Percentiles rank a stretch among this genome's conserved stretches.
Conservation (phyloP, 371 early-diverging fungal species). For the Apophysomyces elegans region DNA sequence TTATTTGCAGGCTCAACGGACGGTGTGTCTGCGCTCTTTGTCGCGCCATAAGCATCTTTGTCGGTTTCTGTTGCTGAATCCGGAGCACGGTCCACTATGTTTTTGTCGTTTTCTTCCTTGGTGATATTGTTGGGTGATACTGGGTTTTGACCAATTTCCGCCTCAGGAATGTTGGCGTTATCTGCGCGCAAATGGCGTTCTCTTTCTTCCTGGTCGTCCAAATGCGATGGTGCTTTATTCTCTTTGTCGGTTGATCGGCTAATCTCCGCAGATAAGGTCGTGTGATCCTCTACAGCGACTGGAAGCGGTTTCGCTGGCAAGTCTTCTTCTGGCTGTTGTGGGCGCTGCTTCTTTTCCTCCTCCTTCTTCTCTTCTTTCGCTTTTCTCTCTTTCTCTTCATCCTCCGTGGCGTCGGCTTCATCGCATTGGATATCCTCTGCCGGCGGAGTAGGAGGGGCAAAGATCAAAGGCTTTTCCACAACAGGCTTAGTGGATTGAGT, state of each 20-base stretch:
- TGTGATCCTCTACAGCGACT: background rate
- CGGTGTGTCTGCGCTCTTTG: too few relatives aligned
- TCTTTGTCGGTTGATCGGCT: background rate
- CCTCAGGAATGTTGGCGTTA: background rate
- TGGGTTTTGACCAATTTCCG: conserved; percentile 1
- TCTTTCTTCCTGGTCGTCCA: background rate
- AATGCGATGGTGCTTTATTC: background rate
- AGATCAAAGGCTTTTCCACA: background rate
- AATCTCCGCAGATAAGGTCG: conserved; percentile 8
- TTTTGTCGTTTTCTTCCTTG: background rate
- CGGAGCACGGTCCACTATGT: conserved; percentile 2
- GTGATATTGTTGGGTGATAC: background rate
- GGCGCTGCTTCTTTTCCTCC: background rate
- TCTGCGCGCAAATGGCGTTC: background rate
- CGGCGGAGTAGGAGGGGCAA: conserved; percentile 4
- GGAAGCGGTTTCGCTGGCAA: background rate
- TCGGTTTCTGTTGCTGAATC: background rate
- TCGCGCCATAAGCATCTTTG: background rate
- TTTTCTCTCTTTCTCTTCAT: background rate
- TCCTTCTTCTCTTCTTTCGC: background rate
- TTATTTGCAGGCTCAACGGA: too few relatives aligned
- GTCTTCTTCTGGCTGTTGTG: background rate
- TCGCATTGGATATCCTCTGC: background rate
- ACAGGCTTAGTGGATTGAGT: background rate
- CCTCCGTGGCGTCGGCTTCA: background rate